phyloP scores from a whole-genome alignment of 768 basidiomycete genomes.

The Macrolepiota dolichaula region DNA sequence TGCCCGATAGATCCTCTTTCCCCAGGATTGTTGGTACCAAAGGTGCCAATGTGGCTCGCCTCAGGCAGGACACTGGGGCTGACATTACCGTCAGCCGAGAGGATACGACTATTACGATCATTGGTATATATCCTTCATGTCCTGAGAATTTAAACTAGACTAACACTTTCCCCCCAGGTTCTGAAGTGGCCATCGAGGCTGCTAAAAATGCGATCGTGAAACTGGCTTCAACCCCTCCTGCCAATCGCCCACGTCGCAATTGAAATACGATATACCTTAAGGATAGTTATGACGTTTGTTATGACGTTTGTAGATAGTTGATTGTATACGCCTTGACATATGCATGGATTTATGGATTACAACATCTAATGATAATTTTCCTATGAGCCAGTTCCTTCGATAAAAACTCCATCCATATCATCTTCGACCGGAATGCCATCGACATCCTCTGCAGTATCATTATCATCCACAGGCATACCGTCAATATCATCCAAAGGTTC shows the following conservation, averaged over 20 bases:
- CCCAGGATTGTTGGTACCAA: slow-evolving; percentile 92
- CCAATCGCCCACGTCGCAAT: slow-evolving; percentile 38
- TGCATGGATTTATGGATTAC: slow-evolving; percentile 1
- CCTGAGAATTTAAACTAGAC: not conserved
- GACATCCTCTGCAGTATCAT: slow-evolving; percentile 29
- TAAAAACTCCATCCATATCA: slow-evolving; percentile 23
- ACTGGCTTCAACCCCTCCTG: slow-evolving; percentile 39
- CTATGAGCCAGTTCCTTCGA: not conserved
- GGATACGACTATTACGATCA: slow-evolving; percentile 82
- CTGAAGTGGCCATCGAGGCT: slow-evolving; percentile 61
- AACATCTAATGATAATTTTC: not conserved
- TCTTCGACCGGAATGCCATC: slow-evolving; percentile 39
- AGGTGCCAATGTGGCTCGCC: slow-evolving; percentile 84
- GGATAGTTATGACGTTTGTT: slow-evolving; percentile 7
- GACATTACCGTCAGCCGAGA: slow-evolving; percentile 91
- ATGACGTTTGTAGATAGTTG: not conserved
- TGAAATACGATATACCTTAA: slow-evolving; percentile 21
- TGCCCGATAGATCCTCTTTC: slow-evolving; percentile 81
- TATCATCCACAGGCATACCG: slow-evolving; percentile 36
- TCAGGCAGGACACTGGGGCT: slow-evolving; percentile 86
- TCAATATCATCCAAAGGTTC: slow-evolving; percentile 36
- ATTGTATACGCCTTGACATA: slow-evolving; percentile 28
- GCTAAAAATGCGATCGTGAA: slow-evolving; percentile 77
- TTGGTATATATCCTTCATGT: slow-evolving; percentile 50
- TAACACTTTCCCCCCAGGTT: slow-evolving; percentile 40